Conservation (phyloP, 2,329 filamentous ascomycete species). For the Curvularia eragrostidis region DNA sequence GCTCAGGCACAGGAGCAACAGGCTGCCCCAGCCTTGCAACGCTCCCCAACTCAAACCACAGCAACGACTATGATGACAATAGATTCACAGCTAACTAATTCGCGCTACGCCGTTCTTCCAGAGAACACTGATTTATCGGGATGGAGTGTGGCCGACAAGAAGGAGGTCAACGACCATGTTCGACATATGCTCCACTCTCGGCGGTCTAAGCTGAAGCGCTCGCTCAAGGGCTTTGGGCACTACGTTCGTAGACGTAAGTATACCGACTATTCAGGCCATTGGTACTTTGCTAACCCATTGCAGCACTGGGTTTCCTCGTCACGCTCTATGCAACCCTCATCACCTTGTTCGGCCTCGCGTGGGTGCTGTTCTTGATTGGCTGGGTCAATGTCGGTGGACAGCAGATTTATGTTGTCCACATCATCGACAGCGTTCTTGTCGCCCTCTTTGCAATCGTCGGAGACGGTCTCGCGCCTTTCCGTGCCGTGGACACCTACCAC, state of each 20-base stretch:
- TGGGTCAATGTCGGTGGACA: conserved; percentile 83
- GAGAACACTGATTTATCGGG: conserved; percentile 74
- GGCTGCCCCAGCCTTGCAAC: conserved; percentile 33
- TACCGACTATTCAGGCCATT: neutral
- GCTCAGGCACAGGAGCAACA: conserved; percentile 29
- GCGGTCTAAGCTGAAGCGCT: conserved; percentile 78
- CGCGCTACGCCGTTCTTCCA: conserved; percentile 79
- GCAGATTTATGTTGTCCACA: conserved; percentile 66
- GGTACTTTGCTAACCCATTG: conserved; percentile 14
- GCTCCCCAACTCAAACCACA: conserved; percentile 35
- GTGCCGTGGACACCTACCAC: conserved; percentile 83
- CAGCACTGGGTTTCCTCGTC: conserved; percentile 79
- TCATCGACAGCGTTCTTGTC: conserved; percentile 65
- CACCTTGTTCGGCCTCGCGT: conserved; percentile 82
- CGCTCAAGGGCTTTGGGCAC: conserved; percentile 79
- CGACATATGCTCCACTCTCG: conserved; percentile 86
- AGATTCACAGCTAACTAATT: conserved; percentile 70
- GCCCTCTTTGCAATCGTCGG: conserved; percentile 69
- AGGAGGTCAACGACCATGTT: conserved; percentile 82
- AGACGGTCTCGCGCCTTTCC: conserved; percentile 71
- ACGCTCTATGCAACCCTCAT: conserved; percentile 84
- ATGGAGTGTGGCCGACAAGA: conserved; percentile 77
- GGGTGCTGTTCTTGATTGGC: conserved; percentile 89
- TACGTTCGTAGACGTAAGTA: conserved; percentile 73
- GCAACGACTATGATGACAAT: conserved; percentile 62